Percentiles rank a stretch among this genome's conserved stretches.
phyloP scores from a whole-genome alignment of 2,329 filamentous ascomycete genomes.

The Xylaria sp. region DNA sequence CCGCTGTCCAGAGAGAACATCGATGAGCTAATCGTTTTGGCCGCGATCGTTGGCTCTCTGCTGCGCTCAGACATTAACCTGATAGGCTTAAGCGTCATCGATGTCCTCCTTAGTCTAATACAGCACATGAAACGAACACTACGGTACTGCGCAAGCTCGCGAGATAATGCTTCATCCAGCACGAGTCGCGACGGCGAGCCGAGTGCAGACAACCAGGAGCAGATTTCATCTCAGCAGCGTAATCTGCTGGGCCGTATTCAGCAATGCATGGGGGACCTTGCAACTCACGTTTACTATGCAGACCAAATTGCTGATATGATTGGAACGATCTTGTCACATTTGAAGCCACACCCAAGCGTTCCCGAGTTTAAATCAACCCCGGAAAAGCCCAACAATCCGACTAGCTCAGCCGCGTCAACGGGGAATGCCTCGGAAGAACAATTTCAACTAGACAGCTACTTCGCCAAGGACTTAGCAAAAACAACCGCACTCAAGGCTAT shows the following conservation, averaged over 20 bases:
- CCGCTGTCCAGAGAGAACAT: constrained; percentile 77
- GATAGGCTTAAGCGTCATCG: constrained; percentile 96
- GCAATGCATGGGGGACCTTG: constrained; percentile 87
- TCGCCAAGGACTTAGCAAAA: constrained; percentile 66
- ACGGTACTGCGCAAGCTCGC: constrained; percentile 64
- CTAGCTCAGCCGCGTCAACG: constrained; percentile 50
- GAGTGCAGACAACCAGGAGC: constrained; percentile 51
- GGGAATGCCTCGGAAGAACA: constrained; percentile 59
- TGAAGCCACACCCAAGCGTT: constrained; percentile 72
- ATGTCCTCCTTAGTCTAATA: constrained; percentile 86
- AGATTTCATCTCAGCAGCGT: constrained; percentile 63
- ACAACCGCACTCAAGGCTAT: constrained; percentile 79
- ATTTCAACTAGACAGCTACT: constrained; percentile 61
- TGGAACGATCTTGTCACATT: constrained; percentile 77
- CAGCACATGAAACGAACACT: constrained; percentile 84
- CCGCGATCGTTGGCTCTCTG: constrained; percentile 82
- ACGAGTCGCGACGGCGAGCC: constrained; percentile 48
- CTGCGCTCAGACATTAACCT: constrained; percentile 90
- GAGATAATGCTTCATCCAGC: constrained; percentile 35
- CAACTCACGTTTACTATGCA: constrained; percentile 95
- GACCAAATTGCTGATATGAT: constrained; percentile 98
- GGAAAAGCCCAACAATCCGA: constrained; percentile 58
- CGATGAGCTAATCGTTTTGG: constrained; percentile 77
- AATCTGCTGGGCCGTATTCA: constrained; percentile 78
- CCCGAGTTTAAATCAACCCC: constrained; percentile 56